These are phyloP conservation scores for Fusarium metavorans DNA, from an alignment of 2,329 filamentous ascomycete genomes.

Conservation along the genomic window DNA sequence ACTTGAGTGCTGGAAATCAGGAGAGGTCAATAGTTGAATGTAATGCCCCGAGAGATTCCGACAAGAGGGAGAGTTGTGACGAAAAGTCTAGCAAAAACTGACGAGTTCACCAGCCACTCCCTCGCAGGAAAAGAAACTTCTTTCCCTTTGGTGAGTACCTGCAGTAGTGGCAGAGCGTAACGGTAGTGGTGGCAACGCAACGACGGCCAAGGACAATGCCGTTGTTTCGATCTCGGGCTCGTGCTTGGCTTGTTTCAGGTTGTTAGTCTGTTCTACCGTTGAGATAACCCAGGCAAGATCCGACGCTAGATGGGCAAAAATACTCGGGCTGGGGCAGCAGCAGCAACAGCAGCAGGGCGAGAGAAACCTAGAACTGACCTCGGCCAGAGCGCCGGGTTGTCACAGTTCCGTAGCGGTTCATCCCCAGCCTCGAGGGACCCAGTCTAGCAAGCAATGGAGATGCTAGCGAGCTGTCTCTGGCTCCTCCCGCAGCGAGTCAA, in stretches of 20 bases:
- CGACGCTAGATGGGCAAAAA: conserved; percentile 18
- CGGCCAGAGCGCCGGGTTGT: conserved; percentile 4
- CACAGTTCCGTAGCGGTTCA: background rate
- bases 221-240: conserved; percentile 29
- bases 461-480: background rate
- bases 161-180: conserved; percentile 7
- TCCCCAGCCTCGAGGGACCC: background rate
- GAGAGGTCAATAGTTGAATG: background rate
- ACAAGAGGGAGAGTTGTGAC: conserved; percentile 8
- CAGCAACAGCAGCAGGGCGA: background rate
- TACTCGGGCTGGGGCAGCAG: conserved; percentile 2
- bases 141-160: background rate
- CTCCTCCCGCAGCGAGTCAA: conserved; percentile 6
- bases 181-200: conserved; percentile 4
- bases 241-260: conserved; percentile 36
- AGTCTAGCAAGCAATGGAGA: conserved; percentile 7
- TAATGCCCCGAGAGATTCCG: conserved; percentile 13
- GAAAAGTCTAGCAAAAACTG: conserved; percentile 1
- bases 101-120: conserved; percentile 16
- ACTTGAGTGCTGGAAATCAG: background rate
- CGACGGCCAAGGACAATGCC: conserved; percentile 15
- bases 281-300: conserved; percentile 32
- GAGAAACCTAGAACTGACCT: conserved; percentile 9
- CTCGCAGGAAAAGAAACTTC: conserved; percentile 8
- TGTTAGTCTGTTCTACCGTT: conserved; percentile 28